Percentiles rank a stretch among this genome's conserved stretches.
Evolutionary conservation across 176 grass and related monocot species (phyloP).

Genomic region (Bothriochloa decipiens): DNA sequence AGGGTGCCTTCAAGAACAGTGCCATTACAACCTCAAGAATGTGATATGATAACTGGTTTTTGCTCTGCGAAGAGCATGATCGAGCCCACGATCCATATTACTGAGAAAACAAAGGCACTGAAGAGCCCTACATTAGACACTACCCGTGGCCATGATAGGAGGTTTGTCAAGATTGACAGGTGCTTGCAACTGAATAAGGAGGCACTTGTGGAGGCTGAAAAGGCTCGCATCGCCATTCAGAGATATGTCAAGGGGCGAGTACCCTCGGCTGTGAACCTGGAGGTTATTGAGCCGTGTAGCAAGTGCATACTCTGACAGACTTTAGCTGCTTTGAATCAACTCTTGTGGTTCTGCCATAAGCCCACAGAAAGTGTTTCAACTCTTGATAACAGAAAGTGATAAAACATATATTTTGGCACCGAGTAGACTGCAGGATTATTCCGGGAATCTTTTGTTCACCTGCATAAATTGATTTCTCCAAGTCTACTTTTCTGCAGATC

Average conservation of each 20-base stretch:
- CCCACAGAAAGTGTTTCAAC: too few species aligned
- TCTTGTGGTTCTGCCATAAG: too few species aligned
- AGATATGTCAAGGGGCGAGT: neutral
- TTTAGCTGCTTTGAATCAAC: neutral
- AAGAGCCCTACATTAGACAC: neutral
- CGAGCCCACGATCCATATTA: neutral
- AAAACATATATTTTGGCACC: too few species aligned
- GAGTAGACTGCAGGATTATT: too few species aligned
- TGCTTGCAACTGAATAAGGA: neutral
- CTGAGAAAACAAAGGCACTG: neutral
- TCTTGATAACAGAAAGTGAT: too few species aligned
- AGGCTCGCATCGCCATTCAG: neutral
- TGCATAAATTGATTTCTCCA: too few species aligned
- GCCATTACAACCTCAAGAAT: neutral
- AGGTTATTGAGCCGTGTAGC: neutral
- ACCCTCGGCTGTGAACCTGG: neutral
- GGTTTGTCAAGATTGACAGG: neutral
- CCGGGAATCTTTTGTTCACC: too few species aligned
- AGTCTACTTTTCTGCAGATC: too few species aligned
- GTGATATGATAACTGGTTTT: slow-evolving; percentile 1
- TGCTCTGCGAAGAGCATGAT: slow-evolving; percentile 27
- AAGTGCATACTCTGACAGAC: neutral
- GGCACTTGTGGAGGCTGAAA: neutral
- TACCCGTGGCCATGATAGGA: neutral
- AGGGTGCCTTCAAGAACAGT: neutral